Evolutionary conservation across 495 filamentous ascomycete species (phyloP), one percentile per base, ranked within the genome.

Genomic region (Penicillium paxilli): DNA sequence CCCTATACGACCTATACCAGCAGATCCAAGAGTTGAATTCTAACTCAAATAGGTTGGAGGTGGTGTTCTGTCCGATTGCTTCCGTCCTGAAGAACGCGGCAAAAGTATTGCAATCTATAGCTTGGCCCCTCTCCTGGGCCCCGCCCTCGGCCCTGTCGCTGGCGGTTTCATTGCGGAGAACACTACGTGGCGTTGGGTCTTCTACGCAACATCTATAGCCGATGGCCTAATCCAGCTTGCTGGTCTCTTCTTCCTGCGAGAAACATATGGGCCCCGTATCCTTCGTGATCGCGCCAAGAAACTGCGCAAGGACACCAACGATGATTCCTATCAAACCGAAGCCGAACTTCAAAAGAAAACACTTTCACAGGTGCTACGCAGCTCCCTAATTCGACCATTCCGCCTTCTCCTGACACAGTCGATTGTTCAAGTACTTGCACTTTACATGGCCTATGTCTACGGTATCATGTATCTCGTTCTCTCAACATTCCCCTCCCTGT

Each of bases 381-480:
- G 41, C 4, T 70, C 80, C 0, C 66, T 87, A n/a, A 59, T 76
- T 44, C 76, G 83, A 1, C 81, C 83, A 4, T 83, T 86, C 60
- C 69, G 69, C 4, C 67, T 87, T n/a, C 72, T 87, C 24, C 60
- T 70, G 47, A 87, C 84, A 0, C 83, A 88, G 54, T 59, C 77
- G 21, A 86, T 85, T 54, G 74, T 87, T 32, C 81, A 85, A 65
- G 72, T 73, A 41, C 69, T 88, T 9, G 78, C 85, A 6, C 25
- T 80, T 7, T 87, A 86, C 68, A 83, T 84, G 79, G 82, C 82
- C 51, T 91, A 85, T 62, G 67, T 87, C 32, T 91, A 88, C 68
- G 88, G 87, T 3, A 66, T 89, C 14, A 84, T 86, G 74, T 91
- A 91, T 52, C 81, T 92, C 4, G 78, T 89, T 41, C 75, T 91